These are phyloP conservation scores for Limonium bicolor DNA, from an alignment of 148 eudicot species.

Conservation along the genomic window DNA sequence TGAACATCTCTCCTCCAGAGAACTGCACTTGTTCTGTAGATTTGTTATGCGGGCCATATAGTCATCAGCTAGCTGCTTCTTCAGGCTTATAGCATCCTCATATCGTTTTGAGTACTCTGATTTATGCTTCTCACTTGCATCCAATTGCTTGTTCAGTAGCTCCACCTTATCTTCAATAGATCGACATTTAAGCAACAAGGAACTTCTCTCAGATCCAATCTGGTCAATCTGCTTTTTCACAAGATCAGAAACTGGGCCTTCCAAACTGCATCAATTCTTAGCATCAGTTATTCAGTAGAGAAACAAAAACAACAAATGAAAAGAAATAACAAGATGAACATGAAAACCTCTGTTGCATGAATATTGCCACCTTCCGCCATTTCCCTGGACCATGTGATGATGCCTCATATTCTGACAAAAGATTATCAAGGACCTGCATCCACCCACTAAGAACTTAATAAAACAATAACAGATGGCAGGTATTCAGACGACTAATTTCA, in stretches of 20 bases:
- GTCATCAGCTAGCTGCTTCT: slow-evolving; percentile 76
- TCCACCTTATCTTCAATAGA: slow-evolving; percentile 78
- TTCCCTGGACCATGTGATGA: slow-evolving; percentile 87
- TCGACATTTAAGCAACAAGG: slow-evolving; percentile 58
- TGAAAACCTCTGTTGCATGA: slow-evolving; percentile 66
- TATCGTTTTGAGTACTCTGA: slow-evolving; percentile 82
- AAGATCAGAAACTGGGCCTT: slow-evolving; percentile 78
- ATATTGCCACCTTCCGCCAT: slow-evolving; percentile 56
- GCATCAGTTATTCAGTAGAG: slow-evolving; percentile 2
- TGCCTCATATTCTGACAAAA: slow-evolving; percentile 54
- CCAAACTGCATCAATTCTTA: slow-evolving; percentile 44
- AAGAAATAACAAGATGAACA: background rate
- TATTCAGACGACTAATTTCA: no score
- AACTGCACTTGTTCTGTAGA: slow-evolving; percentile 72
- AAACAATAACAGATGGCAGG: no score
- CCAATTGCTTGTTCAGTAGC: slow-evolving; percentile 70
- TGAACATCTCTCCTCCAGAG: slow-evolving; percentile 75
- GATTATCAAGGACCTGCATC: slow-evolving; percentile 64
- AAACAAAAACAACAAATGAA: background rate
- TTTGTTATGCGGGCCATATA: slow-evolving; percentile 62
- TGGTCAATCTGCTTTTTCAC: slow-evolving; percentile 79
- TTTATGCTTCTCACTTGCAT: slow-evolving; percentile 78
- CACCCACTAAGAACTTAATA: no score
- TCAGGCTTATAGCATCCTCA: slow-evolving; percentile 77
- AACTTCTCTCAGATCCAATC: slow-evolving; percentile 69